Percentiles rank a stretch among this genome's conserved stretches.
Conservation (phyloP, 2,329 filamentous ascomycete species). For the Triangularia setosa region DNA sequence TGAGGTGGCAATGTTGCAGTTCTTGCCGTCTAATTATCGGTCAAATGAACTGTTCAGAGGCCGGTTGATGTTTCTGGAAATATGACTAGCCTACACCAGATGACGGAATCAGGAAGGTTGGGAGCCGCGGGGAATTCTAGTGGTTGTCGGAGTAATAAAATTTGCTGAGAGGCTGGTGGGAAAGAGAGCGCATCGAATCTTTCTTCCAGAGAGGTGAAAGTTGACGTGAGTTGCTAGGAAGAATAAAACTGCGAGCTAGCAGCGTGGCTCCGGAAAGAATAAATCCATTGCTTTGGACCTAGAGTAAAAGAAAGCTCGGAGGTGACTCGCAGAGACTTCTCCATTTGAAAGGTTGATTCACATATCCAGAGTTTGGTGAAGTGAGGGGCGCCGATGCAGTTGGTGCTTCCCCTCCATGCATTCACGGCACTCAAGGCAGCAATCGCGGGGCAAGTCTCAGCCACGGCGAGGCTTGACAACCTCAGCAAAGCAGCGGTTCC, state of each 20-base stretch:
- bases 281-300: not conserved
- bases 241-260: not conserved
- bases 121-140: no score
- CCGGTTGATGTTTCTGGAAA: not conserved
- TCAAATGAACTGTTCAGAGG: not conserved
- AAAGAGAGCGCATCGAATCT: not conserved
- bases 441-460: conserved; percentile 8
- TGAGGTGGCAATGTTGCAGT: not conserved
- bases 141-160: not conserved
- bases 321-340: not conserved
- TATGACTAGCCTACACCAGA: not conserved
- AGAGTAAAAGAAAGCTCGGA: not conserved
- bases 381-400: not conserved
- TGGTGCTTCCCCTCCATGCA: not conserved
- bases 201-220: not conserved
- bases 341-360: not conserved
- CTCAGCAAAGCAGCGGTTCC: not conserved
- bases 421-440: not conserved
- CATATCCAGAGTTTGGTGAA: not conserved
- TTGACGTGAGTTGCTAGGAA: not conserved
- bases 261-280: not conserved
- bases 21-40: not conserved
- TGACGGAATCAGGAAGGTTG: not conserved
- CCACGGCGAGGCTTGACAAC: not conserved
- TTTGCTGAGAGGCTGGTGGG: not conserved